Evolutionary conservation across 116 monocot species (phyloP), one percentile per base, ranked within the genome.

Genomic region (Papilionanthe hybrid): DNA sequence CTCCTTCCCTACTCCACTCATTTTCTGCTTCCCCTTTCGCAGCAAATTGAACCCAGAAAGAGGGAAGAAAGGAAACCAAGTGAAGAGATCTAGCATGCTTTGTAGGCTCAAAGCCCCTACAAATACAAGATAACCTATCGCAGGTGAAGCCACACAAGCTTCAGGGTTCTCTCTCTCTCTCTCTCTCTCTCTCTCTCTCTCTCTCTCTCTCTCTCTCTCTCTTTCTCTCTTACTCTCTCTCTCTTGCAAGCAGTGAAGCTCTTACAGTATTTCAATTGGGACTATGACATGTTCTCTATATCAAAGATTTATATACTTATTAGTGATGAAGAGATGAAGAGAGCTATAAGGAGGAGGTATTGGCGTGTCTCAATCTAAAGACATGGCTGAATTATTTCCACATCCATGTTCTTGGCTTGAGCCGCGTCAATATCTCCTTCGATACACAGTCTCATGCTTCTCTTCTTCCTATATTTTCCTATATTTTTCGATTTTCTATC

Each of bases 401-500:
- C 69, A 69, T 19, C 69, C 69, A 69, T 69, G 69, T 28, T 30
- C 28, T 37, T 69, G 69, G 37, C 28, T 69, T 69, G 69, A 69
- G 69, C 69, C 69, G 69, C 69, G 69, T 69, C 69, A 69, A 69
- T 69, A 69, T 69, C 69, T 69, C 69, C 69, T 69, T 25, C 23
- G 22, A 9, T 37, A 37, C 12, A 63, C 0, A 25, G 23, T 5
- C 63, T 63, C 63, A 63, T 15, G 53, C 53, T 18, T 53, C 53
- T 53, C 53, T 53, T 3, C 15, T 18, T 15, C 17, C 13, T 17
- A 53, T 18, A 53, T 18, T 53, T 53, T 53, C 4, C 53, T 53
- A 37, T n/a, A n/a, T n/a, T n/a, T n/a, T 53, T 53, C 53, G 17
- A 53, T 53, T 18, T 18, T 53, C 37, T 15, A 53, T 13, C 15